phyloP scores from a whole-genome alignment of 192 early-diverging fungal species.

The Kappamyces sp. region DNA sequence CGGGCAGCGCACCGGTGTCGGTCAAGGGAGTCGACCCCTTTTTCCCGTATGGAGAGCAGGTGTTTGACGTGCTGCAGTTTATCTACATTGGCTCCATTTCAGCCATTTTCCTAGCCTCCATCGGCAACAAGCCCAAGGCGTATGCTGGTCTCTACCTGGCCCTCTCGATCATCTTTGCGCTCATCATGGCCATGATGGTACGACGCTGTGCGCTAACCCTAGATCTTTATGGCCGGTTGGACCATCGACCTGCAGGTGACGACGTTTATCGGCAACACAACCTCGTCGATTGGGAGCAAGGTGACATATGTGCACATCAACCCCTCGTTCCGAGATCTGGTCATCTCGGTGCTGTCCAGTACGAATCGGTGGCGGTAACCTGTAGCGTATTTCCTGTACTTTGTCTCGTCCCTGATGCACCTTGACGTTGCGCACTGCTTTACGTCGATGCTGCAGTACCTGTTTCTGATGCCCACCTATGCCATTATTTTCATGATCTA shows the following conservation, averaged over 20 bases:
- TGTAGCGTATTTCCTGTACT: constrained; percentile 60
- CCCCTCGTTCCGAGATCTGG: constrained; percentile 66
- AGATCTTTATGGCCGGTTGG: constrained; percentile 44
- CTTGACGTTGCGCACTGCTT: constrained; percentile 63
- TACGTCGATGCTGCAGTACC: constrained; percentile 83
- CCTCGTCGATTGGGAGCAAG: constrained; percentile 20
- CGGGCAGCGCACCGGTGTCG: constrained; percentile 28
- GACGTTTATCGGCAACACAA: constrained; percentile 16
- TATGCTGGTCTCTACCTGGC: constrained; percentile 69
- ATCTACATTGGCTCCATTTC: constrained; percentile 79
- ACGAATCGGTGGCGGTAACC: constrained; percentile 15
- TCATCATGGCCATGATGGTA: constrained; percentile 81
- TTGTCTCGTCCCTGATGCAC: constrained; percentile 70
- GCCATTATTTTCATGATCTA: constrained; percentile 91
- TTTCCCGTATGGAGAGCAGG: constrained; percentile 47
- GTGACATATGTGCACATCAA: too few relatives aligned
- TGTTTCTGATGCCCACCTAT: constrained; percentile 79
- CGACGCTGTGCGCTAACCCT: constrained; percentile 21
- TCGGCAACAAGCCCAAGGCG: constrained; percentile 96
- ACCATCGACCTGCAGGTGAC: constrained; percentile 29
- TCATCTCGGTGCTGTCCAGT: constrained; percentile 73
- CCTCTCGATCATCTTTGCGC: constrained; percentile 75
- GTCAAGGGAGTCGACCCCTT: constrained; percentile 44
- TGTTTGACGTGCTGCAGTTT: constrained; percentile 63
- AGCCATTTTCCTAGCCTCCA: constrained; percentile 76